These are phyloP conservation scores for Aspergillus candidus DNA, from an alignment of 2,329 filamentous ascomycete genomes.

Conservation along the genomic window DNA sequence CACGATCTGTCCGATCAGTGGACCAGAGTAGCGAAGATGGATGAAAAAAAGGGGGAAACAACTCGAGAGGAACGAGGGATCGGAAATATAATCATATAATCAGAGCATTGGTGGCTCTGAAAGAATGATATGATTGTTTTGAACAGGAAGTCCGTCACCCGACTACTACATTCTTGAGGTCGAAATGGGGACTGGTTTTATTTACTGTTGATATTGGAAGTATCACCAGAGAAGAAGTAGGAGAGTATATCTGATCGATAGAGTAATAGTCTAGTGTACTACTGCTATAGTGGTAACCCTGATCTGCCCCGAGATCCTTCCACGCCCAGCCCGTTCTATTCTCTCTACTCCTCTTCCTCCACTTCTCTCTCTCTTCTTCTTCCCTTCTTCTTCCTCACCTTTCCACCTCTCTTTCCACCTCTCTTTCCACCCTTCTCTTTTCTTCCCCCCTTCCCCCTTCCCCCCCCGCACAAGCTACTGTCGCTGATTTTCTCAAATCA, in stretches of 20 bases:
- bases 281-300: background rate
- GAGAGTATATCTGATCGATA: background rate
- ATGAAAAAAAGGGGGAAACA: too few relatives aligned
- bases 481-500: conserved; percentile 10
- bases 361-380: conserved; percentile 5
- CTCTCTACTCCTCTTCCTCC: conserved; percentile 10
- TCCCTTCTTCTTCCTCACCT: background rate
- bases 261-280: too few relatives aligned
- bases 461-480: background rate
- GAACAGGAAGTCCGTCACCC: too few relatives aligned
- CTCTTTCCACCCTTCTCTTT: conserved; percentile 13
- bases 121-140: too few relatives aligned
- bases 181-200: too few relatives aligned
- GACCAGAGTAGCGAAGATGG: too few relatives aligned
- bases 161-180: too few relatives aligned
- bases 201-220: too few relatives aligned
- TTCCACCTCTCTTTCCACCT: conserved; percentile 5
- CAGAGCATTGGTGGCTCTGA: too few relatives aligned
- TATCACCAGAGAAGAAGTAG: background rate
- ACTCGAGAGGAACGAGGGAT: too few relatives aligned
- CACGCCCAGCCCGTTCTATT: conserved; percentile 9
- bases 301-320: conserved; percentile 2
- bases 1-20: conserved; percentile 1
- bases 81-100: too few relatives aligned
- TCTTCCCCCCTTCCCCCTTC: conserved; percentile 6